Percentiles rank a stretch among this genome's conserved stretches.
Conservation (phyloP, 2,329 filamentous ascomycete species). For the Calonectria henricotiae region DNA sequence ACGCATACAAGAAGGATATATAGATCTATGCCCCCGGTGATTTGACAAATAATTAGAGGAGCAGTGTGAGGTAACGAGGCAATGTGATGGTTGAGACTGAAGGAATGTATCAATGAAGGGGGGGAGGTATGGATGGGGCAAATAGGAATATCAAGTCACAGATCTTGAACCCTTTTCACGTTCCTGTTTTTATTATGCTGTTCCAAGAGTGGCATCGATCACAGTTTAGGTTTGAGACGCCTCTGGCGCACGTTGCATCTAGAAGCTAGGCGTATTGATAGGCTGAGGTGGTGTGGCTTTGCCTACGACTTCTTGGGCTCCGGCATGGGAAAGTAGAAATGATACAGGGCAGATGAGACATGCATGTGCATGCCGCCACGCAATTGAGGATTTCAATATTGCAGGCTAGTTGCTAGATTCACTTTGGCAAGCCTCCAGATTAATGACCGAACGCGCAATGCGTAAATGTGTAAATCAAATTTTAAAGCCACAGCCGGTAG, state of each 20-base stretch:
- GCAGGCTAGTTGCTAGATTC: background rate
- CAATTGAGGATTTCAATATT: background rate
- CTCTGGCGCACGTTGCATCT: slow-evolving; percentile 25
- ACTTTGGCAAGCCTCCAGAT: background rate
- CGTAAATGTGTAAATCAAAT: no score
- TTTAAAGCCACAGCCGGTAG: background rate
- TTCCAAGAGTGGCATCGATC: slow-evolving; percentile 14
- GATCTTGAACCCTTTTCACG: background rate
- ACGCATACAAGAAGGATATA: slow-evolving; percentile 75
- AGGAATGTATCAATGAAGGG: slow-evolving; percentile 7
- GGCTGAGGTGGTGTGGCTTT: slow-evolving; percentile 2
- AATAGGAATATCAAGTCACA: slow-evolving; percentile 10
- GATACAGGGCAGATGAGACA: slow-evolving; percentile 5
- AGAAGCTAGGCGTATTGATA: slow-evolving; percentile 26
- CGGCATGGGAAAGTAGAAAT: background rate
- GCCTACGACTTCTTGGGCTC: background rate
- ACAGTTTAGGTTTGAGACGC: slow-evolving; percentile 35
- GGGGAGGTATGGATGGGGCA: slow-evolving; percentile 17
- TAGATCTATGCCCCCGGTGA: slow-evolving; percentile 52
- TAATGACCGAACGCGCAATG: background rate
- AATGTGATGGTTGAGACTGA: background rate
- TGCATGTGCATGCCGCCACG: background rate
- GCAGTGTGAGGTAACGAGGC: background rate
- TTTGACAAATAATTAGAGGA: slow-evolving; percentile 25
- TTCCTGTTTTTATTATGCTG: background rate